Evolutionary conservation across 371 early-diverging fungal genomes (phyloP).

Genomic region (Mortierella polycephala): DNA sequence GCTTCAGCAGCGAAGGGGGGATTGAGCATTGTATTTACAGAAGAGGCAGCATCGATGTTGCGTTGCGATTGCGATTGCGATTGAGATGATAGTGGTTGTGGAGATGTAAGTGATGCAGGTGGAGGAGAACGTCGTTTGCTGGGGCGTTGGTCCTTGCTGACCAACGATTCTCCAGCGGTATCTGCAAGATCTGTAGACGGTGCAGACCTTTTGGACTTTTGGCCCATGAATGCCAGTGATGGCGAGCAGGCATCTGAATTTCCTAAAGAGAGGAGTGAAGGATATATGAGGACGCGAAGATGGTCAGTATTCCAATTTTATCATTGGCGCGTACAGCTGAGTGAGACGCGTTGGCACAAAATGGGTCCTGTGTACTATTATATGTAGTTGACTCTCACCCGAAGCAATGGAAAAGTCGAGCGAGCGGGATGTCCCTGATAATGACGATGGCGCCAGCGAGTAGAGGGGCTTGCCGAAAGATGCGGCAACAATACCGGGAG

Average conservation of each 20-base stretch:
- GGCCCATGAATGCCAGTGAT: conserved; percentile 1
- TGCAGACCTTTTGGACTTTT: not conserved
- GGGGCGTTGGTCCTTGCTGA: not conserved
- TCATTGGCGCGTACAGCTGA: too few species aligned
- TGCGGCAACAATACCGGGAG: not conserved
- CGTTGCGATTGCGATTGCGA: not conserved
- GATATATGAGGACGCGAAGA: too few species aligned
- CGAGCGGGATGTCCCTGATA: not conserved
- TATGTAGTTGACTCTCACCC: too few species aligned
- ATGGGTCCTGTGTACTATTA: too few species aligned
- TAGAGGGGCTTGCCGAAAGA: not conserved
- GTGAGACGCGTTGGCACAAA: too few species aligned
- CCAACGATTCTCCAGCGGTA: not conserved
- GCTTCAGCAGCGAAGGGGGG: too few species aligned
- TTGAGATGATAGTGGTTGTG: not conserved
- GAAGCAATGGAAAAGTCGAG: not conserved
- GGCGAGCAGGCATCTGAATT: not conserved
- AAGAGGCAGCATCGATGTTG: too few species aligned
- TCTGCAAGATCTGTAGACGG: not conserved
- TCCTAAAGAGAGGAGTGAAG: not conserved
- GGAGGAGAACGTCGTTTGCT: not conserved
- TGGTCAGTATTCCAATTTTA: too few species aligned
- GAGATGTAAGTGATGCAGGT: not conserved
- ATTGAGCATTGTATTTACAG: too few species aligned
- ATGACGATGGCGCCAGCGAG: not conserved